A percentile compares a stretch with the other conserved stretches of the same genome.
Conservation (phyloP, 2,329 filamentous ascomycete genomes). For the Parafenestella ontariensis region DNA sequence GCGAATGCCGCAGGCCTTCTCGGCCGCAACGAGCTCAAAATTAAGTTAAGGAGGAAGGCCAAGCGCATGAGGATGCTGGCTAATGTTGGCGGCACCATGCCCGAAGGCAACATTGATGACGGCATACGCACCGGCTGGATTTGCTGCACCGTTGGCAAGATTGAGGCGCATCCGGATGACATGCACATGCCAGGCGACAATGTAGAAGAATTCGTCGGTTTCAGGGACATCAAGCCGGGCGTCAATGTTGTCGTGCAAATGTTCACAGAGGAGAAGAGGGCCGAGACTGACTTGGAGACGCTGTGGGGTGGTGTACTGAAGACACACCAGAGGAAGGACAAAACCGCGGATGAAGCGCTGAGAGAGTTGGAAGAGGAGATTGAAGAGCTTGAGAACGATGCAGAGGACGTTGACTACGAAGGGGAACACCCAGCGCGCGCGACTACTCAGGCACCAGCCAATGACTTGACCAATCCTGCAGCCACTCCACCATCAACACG, state of each 20-base stretch:
- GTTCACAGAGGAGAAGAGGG: conserved; percentile 73
- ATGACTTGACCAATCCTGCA: background rate
- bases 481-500: conserved; percentile 12
- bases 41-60: conserved; percentile 80
- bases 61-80: conserved; percentile 83
- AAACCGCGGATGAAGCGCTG: conserved; percentile 37
- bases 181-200: conserved; percentile 37
- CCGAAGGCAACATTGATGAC: conserved; percentile 73
- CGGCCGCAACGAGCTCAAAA: conserved; percentile 88
- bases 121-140: conserved; percentile 95
- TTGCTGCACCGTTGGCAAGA: conserved; percentile 84
- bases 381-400: conserved; percentile 29
- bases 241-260: conserved; percentile 73
- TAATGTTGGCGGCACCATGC: conserved; percentile 62
- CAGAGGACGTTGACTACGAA: conserved; percentile 9
- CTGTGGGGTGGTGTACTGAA: conserved; percentile 64
- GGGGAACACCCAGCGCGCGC: background rate
- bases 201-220: conserved; percentile 73
- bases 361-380: conserved; percentile 29
- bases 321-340: conserved; percentile 50
- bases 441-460: background rate
- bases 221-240: conserved; percentile 66
- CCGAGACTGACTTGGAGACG: conserved; percentile 70
- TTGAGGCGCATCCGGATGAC: conserved; percentile 62
- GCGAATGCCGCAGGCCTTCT: conserved; percentile 87